Base-by-base conservation (phyloP, 2,329 filamentous ascomycete species). In the Alternaria novae-zelandiae region DNA sequence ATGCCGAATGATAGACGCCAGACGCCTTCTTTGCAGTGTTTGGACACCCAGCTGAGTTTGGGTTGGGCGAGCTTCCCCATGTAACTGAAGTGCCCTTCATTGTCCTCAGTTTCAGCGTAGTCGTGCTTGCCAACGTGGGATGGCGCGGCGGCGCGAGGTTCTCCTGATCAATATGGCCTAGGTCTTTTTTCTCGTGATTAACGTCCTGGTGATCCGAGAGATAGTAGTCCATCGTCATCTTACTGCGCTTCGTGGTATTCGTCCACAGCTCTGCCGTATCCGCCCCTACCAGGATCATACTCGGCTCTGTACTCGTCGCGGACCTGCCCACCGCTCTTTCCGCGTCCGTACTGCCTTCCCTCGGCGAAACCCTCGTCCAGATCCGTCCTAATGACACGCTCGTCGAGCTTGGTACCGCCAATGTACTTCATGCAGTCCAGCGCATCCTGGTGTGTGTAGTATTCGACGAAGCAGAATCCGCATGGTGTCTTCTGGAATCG, bases 391-490 rank as follows among this genome's bases (percentile, higher is more conserved):
- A 99, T 97, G 77, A 99, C 91, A 73, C 96, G 90, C 86, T 99
- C 96, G 80, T 99, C 96, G 49, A 99, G 88, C 84, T 99, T 99
- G 36, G 96, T 99, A 61, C 96, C 96, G 59, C 96, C 96, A 75
- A 99, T 91, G 80, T 98, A 99, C 83, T 98, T 99, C 90, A 99
- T 90, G 82, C 95, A 98, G 80, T 99, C 96, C 54, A 99, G 87
- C 9, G 96, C 96, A 80, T 99, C 96, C 78, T 97, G 91, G 80
- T 98, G 96, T 28, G 91, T 97, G 84, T 97, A 98, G 84, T 99
- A 99, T 83, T 99, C 96, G 76, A 99, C 96, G 78, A 99, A 99
- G 86, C 96, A 99, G 86, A 99, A 99, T 44, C 96, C 96, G 82
- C 96, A 99, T 2, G 96, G 96, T 1, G 96, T 99, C 85, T 99